Evolutionary conservation across 2,329 filamentous ascomycete species (phyloP), one percentile per base, ranked within the genome.

Genomic region (Pyrenophora graminea): DNA sequence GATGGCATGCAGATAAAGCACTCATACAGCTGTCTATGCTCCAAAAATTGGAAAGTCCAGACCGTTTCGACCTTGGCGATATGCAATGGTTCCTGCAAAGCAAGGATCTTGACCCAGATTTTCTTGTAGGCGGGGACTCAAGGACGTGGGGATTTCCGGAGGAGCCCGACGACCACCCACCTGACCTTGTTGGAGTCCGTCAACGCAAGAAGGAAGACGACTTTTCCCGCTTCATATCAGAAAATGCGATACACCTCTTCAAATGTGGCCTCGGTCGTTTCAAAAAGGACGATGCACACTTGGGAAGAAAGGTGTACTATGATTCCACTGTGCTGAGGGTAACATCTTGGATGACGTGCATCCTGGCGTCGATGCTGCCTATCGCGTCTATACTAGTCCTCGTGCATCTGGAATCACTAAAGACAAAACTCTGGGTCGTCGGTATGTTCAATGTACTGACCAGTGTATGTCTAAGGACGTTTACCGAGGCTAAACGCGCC

Each of bases 371-470:
- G 0, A 32, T 66, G 2, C 39, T 68, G 1, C 62, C 63, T 1
- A 59, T 68, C 15, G 46, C 53, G 1, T 64, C 59, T 0, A 68
- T 69, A 4, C 32, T 53, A 1, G 50, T 64, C 0, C 38, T 68
- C 2, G 34, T 51, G 1, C 39, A 31, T 9, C 39, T 69, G 2
- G 18, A 58, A 3, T 55, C 55, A 0, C 49, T 59, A 13, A 45
- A 39, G 5, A 45, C 44, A 6, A 49, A 53, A 18, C 48, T 68
- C 1, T 55, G 41, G 2, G 47, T 52, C 1, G 67, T 67, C 36
- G 63, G 52, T 1, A 56, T 18, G 0, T 68, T 68, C 49, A 68
- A 66, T 36, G 38, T 64, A 2, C n/a, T 62, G 12, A 48, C 65
- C 3, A 59, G 61, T 2, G 8, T 63, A 0, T 68, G 62, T 32